Base-by-base conservation (phyloP, 208 protist species). In the Crithidia fasciculata region DNA sequence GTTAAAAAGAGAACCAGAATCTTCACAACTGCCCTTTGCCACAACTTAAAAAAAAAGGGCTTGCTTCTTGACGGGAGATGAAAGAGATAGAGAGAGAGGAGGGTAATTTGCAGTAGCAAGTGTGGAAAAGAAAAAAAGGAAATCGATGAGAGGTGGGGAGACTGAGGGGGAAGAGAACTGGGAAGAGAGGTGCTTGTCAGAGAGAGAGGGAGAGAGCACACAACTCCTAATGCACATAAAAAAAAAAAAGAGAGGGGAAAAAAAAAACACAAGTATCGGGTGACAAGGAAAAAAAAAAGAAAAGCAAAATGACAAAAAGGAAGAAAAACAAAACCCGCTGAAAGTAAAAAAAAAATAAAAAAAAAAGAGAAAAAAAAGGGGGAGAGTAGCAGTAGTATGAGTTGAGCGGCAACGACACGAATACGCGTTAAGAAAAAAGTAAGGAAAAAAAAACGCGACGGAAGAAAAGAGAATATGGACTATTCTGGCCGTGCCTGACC, bases 61-160 rank as follows among this genome's bases (percentile, higher is more conserved):
- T 28, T 28, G 28, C 28, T 28, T 28, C 28, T 28, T 28, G 28
- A 28, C 28, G 28, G 28, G 28, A 28, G 28, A 28, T 28, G 28
- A 55, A 55, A 55, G 2, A 55, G 6, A 55, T 12, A 12, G 50
- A 8, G 50, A 55, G 7, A 19, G 6, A 12, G 8, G 8, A 55
- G n/a, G 8, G 15, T 18, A 18, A 19, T 15, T 19, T 12, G 50
- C 16, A 19, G 50, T 18, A 58, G n/a, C 9, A 8, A 47, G 18
- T 28, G 36, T 13, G 8, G 54, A 12, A 44, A 41, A 62, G 18
- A 71, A 28, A 71, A 61, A 64, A 47, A 45, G 52, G 43, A 45
- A 44, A 56, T 37, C 50, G 18, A 53, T 40, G 28, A 56, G 16
- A 36, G 52, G 6, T 8, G 52, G 16, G 16, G 10, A 28, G 52